Evolutionary conservation across 441 rosid species (phyloP).

Genomic region (Erysimum cheiri): DNA sequence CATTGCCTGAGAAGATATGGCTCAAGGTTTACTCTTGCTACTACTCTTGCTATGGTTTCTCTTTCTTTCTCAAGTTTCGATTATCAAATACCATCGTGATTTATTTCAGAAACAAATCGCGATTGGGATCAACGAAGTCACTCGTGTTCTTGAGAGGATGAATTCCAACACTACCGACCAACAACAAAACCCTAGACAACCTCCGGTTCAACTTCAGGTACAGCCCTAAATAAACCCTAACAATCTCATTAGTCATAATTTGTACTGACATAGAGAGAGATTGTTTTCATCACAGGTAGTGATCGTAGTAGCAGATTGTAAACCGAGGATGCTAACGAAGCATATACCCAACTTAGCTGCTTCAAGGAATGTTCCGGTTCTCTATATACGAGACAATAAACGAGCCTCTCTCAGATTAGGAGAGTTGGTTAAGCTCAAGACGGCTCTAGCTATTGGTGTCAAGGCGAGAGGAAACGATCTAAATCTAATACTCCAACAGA

Average conservation of each 20-base stretch:
- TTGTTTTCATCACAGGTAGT: constrained; percentile 31
- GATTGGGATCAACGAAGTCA: constrained; percentile 91
- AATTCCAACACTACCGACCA: constrained; percentile 30
- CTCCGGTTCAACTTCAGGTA: constrained; percentile 73
- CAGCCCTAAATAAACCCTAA: neutral
- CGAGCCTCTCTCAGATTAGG: constrained; percentile 79
- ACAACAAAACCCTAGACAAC: constrained; percentile 33
- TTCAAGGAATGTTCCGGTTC: constrained; percentile 69
- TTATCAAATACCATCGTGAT: neutral
- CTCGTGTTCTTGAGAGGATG: constrained; percentile 87
- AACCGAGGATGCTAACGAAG: constrained; percentile 77
- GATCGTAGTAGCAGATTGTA: constrained; percentile 83
- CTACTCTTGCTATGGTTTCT: neutral
- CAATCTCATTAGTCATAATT: neutral
- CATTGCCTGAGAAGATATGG: constrained; percentile 87
- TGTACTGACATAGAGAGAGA: neutral
- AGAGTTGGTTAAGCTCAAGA: constrained; percentile 76
- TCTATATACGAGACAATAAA: constrained; percentile 63
- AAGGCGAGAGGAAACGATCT: constrained; percentile 65
- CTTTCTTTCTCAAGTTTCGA: neutral
- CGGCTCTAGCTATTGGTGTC: constrained; percentile 75
- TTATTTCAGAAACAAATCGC: constrained; percentile 79
- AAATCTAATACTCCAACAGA: constrained; percentile 52
- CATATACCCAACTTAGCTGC: constrained; percentile 76
- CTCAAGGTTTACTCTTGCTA: constrained; percentile 63